These are phyloP conservation scores for Dacryopinax primogenitus DNA, from an alignment of 768 basidiomycete genomes.

Conservation along the genomic window DNA sequence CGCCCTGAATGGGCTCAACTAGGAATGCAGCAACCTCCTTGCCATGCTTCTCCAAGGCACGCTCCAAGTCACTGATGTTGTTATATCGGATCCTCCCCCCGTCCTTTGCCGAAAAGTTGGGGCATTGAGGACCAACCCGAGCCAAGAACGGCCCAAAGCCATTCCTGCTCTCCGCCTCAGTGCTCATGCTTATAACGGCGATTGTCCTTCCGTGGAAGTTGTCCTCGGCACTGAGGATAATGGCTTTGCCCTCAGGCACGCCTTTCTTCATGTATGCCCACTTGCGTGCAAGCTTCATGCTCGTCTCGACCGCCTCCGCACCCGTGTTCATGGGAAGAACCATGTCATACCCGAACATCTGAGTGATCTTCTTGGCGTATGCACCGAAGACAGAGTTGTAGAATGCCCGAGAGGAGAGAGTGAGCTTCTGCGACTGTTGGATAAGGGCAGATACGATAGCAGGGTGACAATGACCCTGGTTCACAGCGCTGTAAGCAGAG, in stretches of 20 bases:
- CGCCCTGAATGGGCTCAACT: conserved; percentile 97
- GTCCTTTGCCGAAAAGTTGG: conserved; percentile 28
- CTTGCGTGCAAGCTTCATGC: conserved; percentile 89
- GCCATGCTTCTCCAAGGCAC: conserved; percentile 68
- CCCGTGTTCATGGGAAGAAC: conserved; percentile 99
- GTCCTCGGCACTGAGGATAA: conserved; percentile 70
- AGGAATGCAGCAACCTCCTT: conserved; percentile 81
- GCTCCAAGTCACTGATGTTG: conserved; percentile 64
- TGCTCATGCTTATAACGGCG: conserved; percentile 86
- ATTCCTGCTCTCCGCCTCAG: conserved; percentile 74
- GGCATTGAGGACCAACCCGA: conserved; percentile 67
- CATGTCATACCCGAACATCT: conserved; percentile 85
- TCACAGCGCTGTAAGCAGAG: conserved; percentile 53
- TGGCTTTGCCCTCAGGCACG: conserved; percentile 66
- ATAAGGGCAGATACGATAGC: conserved; percentile 67
- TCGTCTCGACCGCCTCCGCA: conserved; percentile 94
- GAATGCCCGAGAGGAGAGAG: conserved; percentile 90
- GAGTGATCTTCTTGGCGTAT: conserved; percentile 76
- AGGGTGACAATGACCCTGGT: conserved; percentile 82
- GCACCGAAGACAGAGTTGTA: conserved; percentile 82
- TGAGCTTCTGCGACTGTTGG: conserved; percentile 77
- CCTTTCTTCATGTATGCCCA: conserved; percentile 91
- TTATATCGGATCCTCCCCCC: conserved; percentile 65
- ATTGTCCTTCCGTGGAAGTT: conserved; percentile 96
- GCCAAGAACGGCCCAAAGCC: conserved; percentile 88